Evolutionary conservation across 768 basidiomycete species (phyloP).

Genomic region (Gloeopeniophorella convolvens): DNA sequence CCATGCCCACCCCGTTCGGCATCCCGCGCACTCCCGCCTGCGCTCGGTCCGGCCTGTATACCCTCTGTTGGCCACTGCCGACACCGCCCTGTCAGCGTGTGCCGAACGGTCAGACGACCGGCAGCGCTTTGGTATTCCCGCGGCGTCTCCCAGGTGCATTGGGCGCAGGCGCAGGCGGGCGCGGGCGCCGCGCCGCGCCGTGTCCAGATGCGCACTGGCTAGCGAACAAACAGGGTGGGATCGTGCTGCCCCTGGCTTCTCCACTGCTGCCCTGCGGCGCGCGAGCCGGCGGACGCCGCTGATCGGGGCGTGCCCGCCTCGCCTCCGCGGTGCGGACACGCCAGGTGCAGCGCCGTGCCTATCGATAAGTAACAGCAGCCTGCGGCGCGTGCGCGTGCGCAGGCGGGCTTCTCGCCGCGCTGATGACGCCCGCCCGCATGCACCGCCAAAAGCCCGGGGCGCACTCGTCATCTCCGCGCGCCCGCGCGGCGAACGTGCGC

Average conservation of each 20-base stretch:
- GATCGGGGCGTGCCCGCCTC: slow-evolving; percentile 19
- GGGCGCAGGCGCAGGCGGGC: too few relatives aligned
- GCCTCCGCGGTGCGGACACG: slow-evolving; percentile 16
- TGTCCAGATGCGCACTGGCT: too few relatives aligned
- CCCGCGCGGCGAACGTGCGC: slow-evolving; percentile 10
- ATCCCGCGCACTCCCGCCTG: not conserved
- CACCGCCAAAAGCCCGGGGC: slow-evolving; percentile 16
- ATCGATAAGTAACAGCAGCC: slow-evolving; percentile 16
- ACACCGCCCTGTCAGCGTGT: too few relatives aligned
- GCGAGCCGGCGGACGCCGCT: slow-evolving; percentile 6
- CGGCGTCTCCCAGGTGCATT: too few relatives aligned
- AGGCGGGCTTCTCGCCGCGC: slow-evolving; percentile 14
- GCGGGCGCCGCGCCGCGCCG: too few relatives aligned
- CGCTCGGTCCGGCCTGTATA: too few relatives aligned
- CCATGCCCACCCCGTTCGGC: slow-evolving; percentile 1
- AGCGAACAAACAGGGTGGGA: too few relatives aligned
- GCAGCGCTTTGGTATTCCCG: too few relatives aligned
- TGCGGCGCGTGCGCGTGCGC: slow-evolving; percentile 15
- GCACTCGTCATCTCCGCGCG: slow-evolving; percentile 20
- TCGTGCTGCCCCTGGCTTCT: too few relatives aligned
- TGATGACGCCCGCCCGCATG: slow-evolving; percentile 14
- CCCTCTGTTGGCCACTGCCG: too few relatives aligned
- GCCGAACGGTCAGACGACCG: slow-evolving; percentile 3
- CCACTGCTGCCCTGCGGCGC: slow-evolving; percentile 1
- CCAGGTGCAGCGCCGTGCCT: slow-evolving; percentile 16